These are phyloP conservation scores for Maudiozyma serrabonitensis DNA, from an alignment of 805 yeast genomes.

Conservation along the genomic window DNA sequence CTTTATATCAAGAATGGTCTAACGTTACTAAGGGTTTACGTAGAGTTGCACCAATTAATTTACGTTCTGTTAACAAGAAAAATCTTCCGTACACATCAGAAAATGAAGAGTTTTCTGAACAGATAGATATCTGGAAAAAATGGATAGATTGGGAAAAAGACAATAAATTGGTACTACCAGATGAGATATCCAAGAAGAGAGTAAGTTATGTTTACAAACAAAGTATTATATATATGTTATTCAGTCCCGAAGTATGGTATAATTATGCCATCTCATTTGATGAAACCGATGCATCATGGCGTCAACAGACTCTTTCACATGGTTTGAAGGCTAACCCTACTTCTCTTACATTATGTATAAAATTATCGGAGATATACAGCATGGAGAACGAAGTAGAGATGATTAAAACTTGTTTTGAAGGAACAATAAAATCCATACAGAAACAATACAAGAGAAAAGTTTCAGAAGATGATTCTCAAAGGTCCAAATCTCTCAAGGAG, in stretches of 20 bases:
- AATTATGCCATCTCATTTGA: conserved; percentile 27
- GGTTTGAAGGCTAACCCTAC: conserved; percentile 59
- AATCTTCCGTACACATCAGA: conserved; percentile 18
- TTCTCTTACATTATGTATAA: conserved; percentile 57
- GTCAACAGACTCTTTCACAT: conserved; percentile 34
- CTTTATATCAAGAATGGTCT: conserved; percentile 62
- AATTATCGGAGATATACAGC: conserved; percentile 64
- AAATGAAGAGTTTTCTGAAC: conserved; percentile 15
- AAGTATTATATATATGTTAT: conserved; percentile 36
- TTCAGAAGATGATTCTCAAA: conserved; percentile 8
- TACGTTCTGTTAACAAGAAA: conserved; percentile 20
- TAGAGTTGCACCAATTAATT: conserved; percentile 28
- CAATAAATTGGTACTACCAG: conserved; percentile 55
- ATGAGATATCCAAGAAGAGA: conserved; percentile 43
- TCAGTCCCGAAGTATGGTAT: conserved; percentile 32
- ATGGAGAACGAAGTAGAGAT: conserved; percentile 40
- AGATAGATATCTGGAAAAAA: conserved; percentile 49
- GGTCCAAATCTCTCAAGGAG: conserved; percentile 6
- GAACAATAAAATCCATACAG: conserved; percentile 39
- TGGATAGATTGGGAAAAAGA: conserved; percentile 77
- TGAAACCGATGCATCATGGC: conserved; percentile 11
- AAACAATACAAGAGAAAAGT: conserved; percentile 27
- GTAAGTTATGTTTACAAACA: conserved; percentile 64
- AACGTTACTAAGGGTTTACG: conserved; percentile 45
- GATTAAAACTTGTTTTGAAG: conserved; percentile 41